phyloP scores from a whole-genome alignment of 2,329 filamentous ascomycete species.

The Aspergillus flavus region DNA sequence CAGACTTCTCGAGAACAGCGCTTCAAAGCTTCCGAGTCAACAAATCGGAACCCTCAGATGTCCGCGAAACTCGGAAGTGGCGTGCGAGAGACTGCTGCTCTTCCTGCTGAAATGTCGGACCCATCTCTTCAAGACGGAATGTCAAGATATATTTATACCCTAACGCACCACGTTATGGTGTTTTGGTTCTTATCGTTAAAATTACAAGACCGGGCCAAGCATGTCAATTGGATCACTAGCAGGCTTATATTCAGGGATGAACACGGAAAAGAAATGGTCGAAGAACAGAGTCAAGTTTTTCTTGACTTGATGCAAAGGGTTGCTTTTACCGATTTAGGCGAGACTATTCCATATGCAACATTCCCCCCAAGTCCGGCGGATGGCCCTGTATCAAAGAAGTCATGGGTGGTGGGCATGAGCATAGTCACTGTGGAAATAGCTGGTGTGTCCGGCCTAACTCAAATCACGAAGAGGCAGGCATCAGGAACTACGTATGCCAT shows the following conservation, averaged over 20 bases:
- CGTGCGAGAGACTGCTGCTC: slow-evolving; percentile 44
- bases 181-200: slow-evolving; percentile 96
- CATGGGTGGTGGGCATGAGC: slow-evolving; percentile 56
- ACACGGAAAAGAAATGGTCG: slow-evolving; percentile 72
- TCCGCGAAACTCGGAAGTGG: slow-evolving; percentile 47
- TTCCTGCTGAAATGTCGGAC: slow-evolving; percentile 34
- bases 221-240: slow-evolving; percentile 88
- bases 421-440: slow-evolving; percentile 55
- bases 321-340: slow-evolving; percentile 81
- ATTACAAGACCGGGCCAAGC: slow-evolving; percentile 76
- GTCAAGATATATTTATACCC: slow-evolving; percentile 88
- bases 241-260: slow-evolving; percentile 77
- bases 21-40: slow-evolving; percentile 36
- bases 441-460: slow-evolving; percentile 49
- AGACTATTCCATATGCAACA: slow-evolving; percentile 53
- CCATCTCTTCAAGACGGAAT: slow-evolving; percentile 67
- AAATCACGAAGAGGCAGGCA: slow-evolving; percentile 55
- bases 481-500: slow-evolving; percentile 53
- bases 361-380: slow-evolving; percentile 46
- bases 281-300: slow-evolving; percentile 91
- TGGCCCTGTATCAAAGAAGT: slow-evolving; percentile 47
- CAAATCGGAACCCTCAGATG: slow-evolving; percentile 37
- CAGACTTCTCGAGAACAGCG: slow-evolving; percentile 76
- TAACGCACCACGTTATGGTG: slow-evolving; percentile 92
- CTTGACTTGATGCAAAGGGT: slow-evolving; percentile 94